Evolutionary conservation across 2,329 filamentous ascomycete species (phyloP).

Genomic region (Alternaria sp.): DNA sequence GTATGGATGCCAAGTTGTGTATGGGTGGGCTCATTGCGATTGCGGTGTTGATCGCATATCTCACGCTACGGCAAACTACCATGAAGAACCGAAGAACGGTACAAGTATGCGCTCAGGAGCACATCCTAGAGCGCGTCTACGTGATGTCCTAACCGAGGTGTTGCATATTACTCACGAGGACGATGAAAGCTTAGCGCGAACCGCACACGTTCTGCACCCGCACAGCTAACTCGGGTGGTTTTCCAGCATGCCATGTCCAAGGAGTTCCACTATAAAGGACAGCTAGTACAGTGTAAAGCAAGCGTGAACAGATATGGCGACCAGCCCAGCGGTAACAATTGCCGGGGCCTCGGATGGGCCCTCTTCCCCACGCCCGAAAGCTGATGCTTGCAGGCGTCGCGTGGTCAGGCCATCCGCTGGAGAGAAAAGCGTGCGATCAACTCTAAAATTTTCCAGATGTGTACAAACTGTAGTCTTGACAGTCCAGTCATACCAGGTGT

Average conservation of each 20-base stretch:
- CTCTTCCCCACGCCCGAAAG: constrained; percentile 26
- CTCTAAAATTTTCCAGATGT: not conserved
- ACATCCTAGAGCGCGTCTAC: not conserved
- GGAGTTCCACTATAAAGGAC: constrained; percentile 1
- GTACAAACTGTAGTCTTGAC: not conserved
- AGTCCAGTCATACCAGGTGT: not conserved
- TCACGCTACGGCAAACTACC: not conserved
- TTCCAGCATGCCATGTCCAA: not conserved
- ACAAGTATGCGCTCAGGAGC: not conserved
- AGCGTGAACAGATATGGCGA: constrained; percentile 2
- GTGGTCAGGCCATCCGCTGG: constrained; percentile 12
- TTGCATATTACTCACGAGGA: not conserved
- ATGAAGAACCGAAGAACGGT: not conserved
- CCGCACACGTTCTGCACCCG: not conserved
- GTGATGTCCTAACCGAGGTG: not conserved
- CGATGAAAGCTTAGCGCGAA: constrained; percentile 19
- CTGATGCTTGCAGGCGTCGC: constrained; percentile 14
- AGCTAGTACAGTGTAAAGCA: not conserved
- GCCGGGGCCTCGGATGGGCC: constrained; percentile 22
- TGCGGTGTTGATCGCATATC: not conserved
- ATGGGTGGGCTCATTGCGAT: not conserved
- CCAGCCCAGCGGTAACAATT: constrained; percentile 18
- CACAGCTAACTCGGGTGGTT: not conserved
- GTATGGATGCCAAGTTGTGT: not conserved
- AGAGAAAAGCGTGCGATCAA: constrained; percentile 1